Conservation (phyloP, 2,329 filamentous ascomycete species). For the Cytospora leucostoma region DNA sequence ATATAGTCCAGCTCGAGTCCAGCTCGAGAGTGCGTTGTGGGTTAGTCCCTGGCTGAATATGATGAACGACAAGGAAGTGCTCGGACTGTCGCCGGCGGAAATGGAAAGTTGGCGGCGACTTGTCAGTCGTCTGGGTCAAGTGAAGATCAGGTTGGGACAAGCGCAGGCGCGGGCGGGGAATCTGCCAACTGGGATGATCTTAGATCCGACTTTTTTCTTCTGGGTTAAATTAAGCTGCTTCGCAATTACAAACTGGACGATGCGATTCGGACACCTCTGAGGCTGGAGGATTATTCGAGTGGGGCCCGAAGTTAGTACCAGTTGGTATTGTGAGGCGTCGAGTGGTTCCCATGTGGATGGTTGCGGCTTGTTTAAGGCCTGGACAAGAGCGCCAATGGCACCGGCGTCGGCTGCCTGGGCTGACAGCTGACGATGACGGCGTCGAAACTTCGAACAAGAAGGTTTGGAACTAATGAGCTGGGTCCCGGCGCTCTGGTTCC, state of each 20-base stretch:
- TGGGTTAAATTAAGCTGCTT: neutral
- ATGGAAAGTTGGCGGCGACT: neutral
- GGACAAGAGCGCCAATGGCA: neutral
- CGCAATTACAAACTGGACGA: neutral
- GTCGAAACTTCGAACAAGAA: neutral
- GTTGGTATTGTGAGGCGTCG: neutral
- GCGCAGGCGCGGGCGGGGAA: neutral
- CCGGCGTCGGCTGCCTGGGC: neutral
- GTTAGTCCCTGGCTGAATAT: neutral
- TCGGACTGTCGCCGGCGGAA: neutral
- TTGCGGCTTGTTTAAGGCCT: neutral
- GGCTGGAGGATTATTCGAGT: neutral
- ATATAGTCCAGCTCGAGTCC: neutral
- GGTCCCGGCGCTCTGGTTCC: neutral
- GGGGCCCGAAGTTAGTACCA: neutral
- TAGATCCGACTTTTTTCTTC: neutral
- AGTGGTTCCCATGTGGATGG: conserved; percentile 1
- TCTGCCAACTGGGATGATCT: neutral
- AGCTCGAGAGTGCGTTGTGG: neutral
- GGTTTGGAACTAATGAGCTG: neutral
- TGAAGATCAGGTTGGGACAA: neutral
- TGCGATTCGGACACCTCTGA: neutral
- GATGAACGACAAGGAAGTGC: neutral
- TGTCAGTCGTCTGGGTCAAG: neutral
- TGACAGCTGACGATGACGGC: neutral